Evolutionary conservation across 768 basidiomycete genomes (phyloP), one percentile per base, ranked within the genome.

Genomic region (Kwoniella shandongensis): DNA sequence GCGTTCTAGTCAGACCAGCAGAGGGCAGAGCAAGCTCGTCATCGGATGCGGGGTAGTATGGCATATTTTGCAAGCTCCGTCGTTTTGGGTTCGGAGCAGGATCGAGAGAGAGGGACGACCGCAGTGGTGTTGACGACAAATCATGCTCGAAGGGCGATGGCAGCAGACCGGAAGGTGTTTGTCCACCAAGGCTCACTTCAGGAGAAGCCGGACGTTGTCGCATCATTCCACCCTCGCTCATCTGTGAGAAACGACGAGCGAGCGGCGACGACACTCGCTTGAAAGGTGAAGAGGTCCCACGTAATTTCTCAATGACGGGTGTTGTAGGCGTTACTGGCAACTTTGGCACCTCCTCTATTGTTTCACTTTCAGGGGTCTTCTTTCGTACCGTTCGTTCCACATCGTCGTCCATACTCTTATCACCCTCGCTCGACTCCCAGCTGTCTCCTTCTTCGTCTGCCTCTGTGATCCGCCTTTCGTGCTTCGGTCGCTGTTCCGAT

Each of bases 21-120:
- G 56, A 35, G 7, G 35, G 12, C 10, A 29, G 25, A 6, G 17
- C n/a, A 6, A 8, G 13, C 20, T 63, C 50, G 29, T 56, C 46
- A 30, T 62, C 57, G 13, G 54, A 54, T 0, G 61, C 51, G 30
- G 44, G 62, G 36, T 64, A 67, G 42, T 72, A 72, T 20, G 65
- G 65, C 63, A 69, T 65, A 39, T 65, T 69, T 38, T 70, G 69
- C 18, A 73, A 41, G 56, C 63, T 66, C 2, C 68, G 40, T 38
- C 72, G 54, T 42, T 71, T 73, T 2, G 62, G 51, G 51, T 66
- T 67, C 8, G 46, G 18, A 6, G 2, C 17, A 6, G 30, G 35
- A 41, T 47, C 40, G 7, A 54, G 39, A 11, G 54, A 58, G 4
- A 51, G 32, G 13, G 51, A 39, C 4, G 47, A 29, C 35, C 44